Conservation (phyloP, 2,329 filamentous ascomycete genomes). For the Thielaviopsis ethacetica region DNA sequence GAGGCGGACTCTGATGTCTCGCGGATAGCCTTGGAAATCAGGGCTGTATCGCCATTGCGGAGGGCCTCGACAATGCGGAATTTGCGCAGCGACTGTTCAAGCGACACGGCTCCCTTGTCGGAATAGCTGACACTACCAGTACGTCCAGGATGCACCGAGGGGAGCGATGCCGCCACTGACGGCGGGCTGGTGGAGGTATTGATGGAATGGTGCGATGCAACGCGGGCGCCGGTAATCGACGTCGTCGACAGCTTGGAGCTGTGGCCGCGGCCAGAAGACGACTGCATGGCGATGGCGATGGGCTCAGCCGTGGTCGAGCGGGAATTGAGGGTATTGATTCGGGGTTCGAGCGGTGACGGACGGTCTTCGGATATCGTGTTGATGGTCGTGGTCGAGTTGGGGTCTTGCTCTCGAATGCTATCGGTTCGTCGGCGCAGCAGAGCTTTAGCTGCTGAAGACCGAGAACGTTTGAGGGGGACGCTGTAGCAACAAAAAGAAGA, state of each 20-base stretch:
- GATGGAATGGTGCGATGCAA: constrained; percentile 21
- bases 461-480: constrained; percentile 9
- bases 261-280: constrained; percentile 23
- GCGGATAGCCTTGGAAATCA: constrained; percentile 72
- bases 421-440: constrained; percentile 8
- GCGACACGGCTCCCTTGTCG: constrained; percentile 34
- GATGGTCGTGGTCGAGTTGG: not conserved
- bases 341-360: constrained; percentile 2
- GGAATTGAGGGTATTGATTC: constrained; percentile 5
- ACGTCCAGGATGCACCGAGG: constrained; percentile 12
- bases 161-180: constrained; percentile 16
- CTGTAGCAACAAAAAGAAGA: not conserved
- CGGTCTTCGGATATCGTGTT: constrained; percentile 1
- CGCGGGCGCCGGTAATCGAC: constrained; percentile 25
- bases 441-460: constrained; percentile 9
- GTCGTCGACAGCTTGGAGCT: constrained; percentile 30
- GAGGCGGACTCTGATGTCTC: constrained; percentile 40
- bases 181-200: constrained; percentile 19
- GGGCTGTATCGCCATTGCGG: constrained; percentile 74
- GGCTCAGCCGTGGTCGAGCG: not conserved
- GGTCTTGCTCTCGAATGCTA: constrained; percentile 4
- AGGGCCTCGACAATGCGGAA: constrained; percentile 90
- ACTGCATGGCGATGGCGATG: constrained; percentile 5
- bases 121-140: constrained; percentile 13
- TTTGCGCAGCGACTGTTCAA: constrained; percentile 87